These are phyloP conservation scores for Cladosporium velox DNA, from an alignment of 2,329 filamentous ascomycete species.

Conservation along the genomic window DNA sequence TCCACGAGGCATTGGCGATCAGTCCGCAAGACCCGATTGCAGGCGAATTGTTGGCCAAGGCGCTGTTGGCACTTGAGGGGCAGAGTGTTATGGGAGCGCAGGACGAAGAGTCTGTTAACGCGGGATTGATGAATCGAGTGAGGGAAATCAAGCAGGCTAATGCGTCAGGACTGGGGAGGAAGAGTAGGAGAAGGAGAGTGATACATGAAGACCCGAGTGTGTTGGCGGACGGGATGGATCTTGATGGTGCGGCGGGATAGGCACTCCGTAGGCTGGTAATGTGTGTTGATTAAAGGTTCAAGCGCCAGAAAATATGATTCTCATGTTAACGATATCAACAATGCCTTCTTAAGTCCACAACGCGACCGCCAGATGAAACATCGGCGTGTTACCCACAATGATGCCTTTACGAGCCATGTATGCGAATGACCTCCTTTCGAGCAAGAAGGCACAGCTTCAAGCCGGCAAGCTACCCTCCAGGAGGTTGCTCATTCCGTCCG, in stretches of 20 bases:
- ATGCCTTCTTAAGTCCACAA: neutral
- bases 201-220: slow-evolving; percentile 19
- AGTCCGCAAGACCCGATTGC: slow-evolving; percentile 79
- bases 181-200: slow-evolving; percentile 7
- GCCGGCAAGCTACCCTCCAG: slow-evolving; percentile 21
- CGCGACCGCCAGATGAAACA: no score
- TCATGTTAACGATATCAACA: neutral
- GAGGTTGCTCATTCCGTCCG: slow-evolving; percentile 30
- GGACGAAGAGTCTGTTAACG: slow-evolving; percentile 40
- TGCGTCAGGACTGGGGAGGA: slow-evolving; percentile 7
- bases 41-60: slow-evolving; percentile 73
- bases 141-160: slow-evolving; percentile 15
- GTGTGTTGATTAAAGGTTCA: neutral
- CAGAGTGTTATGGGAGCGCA: slow-evolving; percentile 51
- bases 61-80: slow-evolving; percentile 63
- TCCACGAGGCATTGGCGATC: slow-evolving; percentile 83
- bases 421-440: neutral
- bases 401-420: neutral
- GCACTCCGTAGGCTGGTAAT: neutral
- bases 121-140: slow-evolving; percentile 22
- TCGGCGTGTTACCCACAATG: no score
- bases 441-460: no score
- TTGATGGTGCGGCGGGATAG: slow-evolving; percentile 24
- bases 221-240: slow-evolving; percentile 29
- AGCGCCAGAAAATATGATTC: neutral